Evolutionary conservation across 2,329 filamentous ascomycete genomes (phyloP).

Genomic region (Exophiala sideris): DNA sequence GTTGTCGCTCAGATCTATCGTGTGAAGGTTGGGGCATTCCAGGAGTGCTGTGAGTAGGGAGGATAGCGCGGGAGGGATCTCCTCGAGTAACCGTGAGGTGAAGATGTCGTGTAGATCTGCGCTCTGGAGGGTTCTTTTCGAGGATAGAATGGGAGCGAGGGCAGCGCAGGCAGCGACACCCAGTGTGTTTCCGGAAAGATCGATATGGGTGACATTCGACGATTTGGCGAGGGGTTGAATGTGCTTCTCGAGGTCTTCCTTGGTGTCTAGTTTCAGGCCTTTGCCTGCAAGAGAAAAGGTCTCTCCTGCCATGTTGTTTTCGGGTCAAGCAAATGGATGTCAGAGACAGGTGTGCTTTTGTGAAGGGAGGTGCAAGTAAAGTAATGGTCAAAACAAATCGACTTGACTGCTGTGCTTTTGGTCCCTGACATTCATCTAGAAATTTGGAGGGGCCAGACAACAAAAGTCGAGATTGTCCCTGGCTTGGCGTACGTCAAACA

Average conservation of each 20-base stretch:
- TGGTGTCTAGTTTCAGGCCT: conserved; percentile 86
- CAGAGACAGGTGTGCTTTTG: too few relatives aligned
- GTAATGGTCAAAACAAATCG: too few relatives aligned
- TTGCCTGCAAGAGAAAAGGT: conserved; percentile 89
- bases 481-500: too few relatives aligned
- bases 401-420: too few relatives aligned
- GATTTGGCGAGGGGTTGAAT: conserved; percentile 70
- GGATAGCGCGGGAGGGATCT: conserved; percentile 87
- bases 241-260: conserved; percentile 79
- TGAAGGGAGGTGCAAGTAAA: too few relatives aligned
- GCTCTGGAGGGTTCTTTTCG: conserved; percentile 75
- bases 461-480: too few relatives aligned
- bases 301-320: conserved; percentile 9
- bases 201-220: conserved; percentile 77
- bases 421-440: too few relatives aligned
- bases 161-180: conserved; percentile 84
- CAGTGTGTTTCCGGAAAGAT: conserved; percentile 85
- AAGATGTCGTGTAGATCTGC: conserved; percentile 97
- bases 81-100: conserved; percentile 84
- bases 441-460: too few relatives aligned
- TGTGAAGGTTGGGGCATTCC: conserved; percentile 79
- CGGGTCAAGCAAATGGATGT: too few relatives aligned
- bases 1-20: conserved; percentile 95
- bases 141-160: conserved; percentile 76
- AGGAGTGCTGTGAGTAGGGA: conserved; percentile 82